Percentiles rank a stretch among this genome's conserved stretches.
Evolutionary conservation across 441 rosid genomes (phyloP).

Genomic region (Corymbia calophylla): DNA sequence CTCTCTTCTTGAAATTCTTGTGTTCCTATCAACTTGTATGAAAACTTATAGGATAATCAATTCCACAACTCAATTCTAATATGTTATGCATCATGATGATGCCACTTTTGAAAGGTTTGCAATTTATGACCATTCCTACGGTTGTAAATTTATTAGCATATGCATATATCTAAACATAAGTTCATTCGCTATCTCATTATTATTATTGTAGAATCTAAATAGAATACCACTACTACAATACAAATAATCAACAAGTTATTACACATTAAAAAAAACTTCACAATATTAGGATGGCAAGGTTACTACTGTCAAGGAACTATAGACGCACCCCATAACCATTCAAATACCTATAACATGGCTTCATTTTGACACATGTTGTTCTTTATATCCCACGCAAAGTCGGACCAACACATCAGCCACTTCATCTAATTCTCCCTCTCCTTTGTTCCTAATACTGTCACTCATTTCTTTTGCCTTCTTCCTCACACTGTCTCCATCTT

Average conservation of each 20-base stretch:
- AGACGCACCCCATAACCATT: not conserved
- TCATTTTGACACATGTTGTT: not conserved
- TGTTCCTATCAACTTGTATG: not conserved
- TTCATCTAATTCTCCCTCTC: not conserved
- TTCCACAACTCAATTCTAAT: not conserved
- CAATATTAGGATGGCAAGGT: not conserved
- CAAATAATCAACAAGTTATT: not conserved
- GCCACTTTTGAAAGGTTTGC: not conserved
- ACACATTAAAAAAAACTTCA: not conserved
- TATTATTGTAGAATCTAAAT: too few relatives aligned
- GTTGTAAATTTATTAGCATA: not conserved
- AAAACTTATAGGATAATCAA: not conserved
- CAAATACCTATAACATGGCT: not conserved
- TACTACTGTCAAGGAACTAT: not conserved
- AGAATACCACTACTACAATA: not conserved
- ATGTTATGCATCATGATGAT: not conserved
- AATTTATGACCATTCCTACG: too few relatives aligned
- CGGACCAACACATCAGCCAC: not conserved
- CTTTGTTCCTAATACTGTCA: not conserved
- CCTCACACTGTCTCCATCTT: not conserved
- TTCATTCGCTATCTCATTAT: not conserved
- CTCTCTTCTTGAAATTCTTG: too few relatives aligned
- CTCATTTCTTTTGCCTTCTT: slow-evolving; percentile 1
- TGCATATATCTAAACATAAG: not conserved
- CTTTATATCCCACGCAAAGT: not conserved